Evolutionary conservation across 1,284 basidiomycete genomes (phyloP).

Genomic region (Wallemia ichthyophaga): DNA sequence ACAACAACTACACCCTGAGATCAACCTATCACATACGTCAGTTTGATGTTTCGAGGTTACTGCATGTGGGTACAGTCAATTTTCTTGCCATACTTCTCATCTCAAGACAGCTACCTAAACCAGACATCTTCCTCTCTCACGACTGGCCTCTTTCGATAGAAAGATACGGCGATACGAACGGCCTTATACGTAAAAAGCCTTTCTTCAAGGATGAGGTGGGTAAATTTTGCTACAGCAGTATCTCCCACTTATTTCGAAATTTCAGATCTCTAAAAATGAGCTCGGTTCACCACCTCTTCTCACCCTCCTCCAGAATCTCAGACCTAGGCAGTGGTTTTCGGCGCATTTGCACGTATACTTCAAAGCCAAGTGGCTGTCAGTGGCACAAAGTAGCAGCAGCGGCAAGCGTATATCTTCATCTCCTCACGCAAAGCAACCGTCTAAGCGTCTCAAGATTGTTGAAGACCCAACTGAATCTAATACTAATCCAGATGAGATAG

Average conservation of each 20-base stretch:
- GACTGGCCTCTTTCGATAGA: constrained; percentile 85
- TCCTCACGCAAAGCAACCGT: constrained; percentile 2
- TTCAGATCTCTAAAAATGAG: constrained; percentile 26
- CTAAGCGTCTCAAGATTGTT: constrained; percentile 1
- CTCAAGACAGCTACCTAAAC: constrained; percentile 22
- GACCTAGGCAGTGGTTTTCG: constrained; percentile 78
- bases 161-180: constrained; percentile 37
- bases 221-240: neutral
- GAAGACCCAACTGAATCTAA: no score
- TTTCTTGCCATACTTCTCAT: neutral
- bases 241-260: neutral
- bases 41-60: constrained; percentile 50
- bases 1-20: constrained; percentile 32
- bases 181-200: constrained; percentile 42
- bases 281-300: constrained; percentile 74
- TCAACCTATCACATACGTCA: constrained; percentile 77
- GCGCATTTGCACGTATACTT: constrained; percentile 72
- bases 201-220: constrained; percentile 42
- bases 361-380: constrained; percentile 25
- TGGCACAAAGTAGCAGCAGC: neutral
- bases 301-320: constrained; percentile 37
- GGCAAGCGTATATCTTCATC: neutral
- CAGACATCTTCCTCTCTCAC: constrained; percentile 63
- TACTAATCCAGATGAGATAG: constrained; percentile 50
- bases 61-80: constrained; percentile 26